phyloP scores from a whole-genome alignment of 2,329 filamentous ascomycete species.

The Aspergillus floridensis region DNA sequence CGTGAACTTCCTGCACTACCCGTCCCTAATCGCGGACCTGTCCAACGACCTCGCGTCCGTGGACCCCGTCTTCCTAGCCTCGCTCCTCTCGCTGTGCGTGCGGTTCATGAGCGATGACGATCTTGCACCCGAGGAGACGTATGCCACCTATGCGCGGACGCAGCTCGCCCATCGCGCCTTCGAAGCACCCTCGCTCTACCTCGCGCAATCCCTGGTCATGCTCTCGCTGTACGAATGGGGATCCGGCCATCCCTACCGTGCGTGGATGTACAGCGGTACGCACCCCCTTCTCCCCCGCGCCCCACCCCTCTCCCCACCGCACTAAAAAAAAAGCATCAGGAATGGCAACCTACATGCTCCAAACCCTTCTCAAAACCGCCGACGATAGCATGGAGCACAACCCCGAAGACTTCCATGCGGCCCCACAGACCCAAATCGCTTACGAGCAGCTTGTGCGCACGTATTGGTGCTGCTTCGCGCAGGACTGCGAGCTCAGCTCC shows the following conservation, averaged over 20 bases:
- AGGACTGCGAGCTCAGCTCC: conserved; percentile 39
- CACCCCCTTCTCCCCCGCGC: not conserved
- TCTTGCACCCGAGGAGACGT: conserved; percentile 28
- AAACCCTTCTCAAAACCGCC: conserved; percentile 36
- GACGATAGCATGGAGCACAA: conserved; percentile 39
- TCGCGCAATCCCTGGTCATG: conserved; percentile 39
- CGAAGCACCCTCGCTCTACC: conserved; percentile 33
- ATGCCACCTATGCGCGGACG: conserved; percentile 33
- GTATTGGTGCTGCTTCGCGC: conserved; percentile 40
- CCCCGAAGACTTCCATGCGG: conserved; percentile 31
- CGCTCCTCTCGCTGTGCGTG: conserved; percentile 34
- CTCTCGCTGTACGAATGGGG: conserved; percentile 39
- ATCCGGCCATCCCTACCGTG: conserved; percentile 35
- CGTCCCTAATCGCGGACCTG: conserved; percentile 35
- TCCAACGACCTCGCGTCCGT: conserved; percentile 29
- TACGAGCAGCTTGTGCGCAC: conserved; percentile 40
- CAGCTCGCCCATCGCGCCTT: conserved; percentile 33
- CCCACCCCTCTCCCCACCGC: not conserved
- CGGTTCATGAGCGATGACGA: conserved; percentile 30
- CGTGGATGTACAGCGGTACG: conserved; percentile 41
- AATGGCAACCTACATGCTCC: conserved; percentile 42
- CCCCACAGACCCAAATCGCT: conserved; percentile 29
- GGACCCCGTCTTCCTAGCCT: conserved; percentile 35
- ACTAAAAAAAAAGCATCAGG: conserved; percentile 22
- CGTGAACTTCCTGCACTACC: conserved; percentile 39